These are phyloP conservation scores for Trypanosoma congolense DNA, from an alignment of 208 protist species.

Conservation along the genomic window DNA sequence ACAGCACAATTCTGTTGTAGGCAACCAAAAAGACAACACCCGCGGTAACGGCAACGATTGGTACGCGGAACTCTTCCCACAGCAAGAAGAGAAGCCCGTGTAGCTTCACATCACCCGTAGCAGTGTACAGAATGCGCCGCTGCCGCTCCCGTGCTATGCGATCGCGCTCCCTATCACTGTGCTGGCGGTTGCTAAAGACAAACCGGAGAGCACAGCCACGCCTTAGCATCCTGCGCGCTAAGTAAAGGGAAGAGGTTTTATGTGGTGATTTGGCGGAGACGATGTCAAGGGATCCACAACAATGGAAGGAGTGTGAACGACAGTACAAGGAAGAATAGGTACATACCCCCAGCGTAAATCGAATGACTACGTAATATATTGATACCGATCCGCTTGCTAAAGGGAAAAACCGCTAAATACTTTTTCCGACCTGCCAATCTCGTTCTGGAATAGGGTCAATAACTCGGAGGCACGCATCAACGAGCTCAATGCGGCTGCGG, in stretches of 20 bases:
- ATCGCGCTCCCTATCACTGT: conserved; percentile 49
- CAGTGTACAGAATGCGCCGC: conserved; percentile 54
- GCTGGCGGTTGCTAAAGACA: conserved; percentile 32
- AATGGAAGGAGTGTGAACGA: no score
- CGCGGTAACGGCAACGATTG: conserved; percentile 28
- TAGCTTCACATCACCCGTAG: conserved; percentile 43
- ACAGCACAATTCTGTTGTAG: conserved; percentile 49
- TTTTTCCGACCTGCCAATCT: no score
- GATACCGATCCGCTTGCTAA: no score
- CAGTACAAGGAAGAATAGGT: neutral
- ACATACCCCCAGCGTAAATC: no score
- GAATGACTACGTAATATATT: no score
- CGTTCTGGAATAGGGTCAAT: no score
- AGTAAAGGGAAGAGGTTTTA: neutral
- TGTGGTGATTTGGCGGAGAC: neutral
- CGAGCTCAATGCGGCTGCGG: no score
- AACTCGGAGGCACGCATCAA: no score
- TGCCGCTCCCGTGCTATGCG: conserved; percentile 55
- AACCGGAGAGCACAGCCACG: conserved; percentile 27
- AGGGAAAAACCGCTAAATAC: no score
- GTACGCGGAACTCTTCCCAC: conserved; percentile 61
- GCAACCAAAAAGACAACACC: conserved; percentile 27
- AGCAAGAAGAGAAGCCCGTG: conserved; percentile 36
- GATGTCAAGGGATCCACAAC: neutral
- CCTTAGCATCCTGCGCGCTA: conserved; percentile 39